Evolutionary conservation across 257 asterid species (phyloP), one percentile per base, ranked within the genome.

Genomic region (Capsicum chinense): DNA sequence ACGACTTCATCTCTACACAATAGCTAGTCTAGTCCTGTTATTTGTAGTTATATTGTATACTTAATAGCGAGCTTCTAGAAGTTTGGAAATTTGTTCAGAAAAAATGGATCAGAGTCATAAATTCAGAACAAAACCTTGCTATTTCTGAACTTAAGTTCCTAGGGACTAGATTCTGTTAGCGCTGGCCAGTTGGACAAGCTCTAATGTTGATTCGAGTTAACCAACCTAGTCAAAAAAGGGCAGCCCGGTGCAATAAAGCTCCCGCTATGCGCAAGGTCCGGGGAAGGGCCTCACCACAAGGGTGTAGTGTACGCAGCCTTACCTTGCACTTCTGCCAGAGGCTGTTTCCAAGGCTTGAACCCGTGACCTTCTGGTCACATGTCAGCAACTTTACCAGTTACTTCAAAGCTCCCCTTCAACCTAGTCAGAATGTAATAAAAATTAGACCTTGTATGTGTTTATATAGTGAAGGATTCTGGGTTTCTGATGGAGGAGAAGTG

Each of bases 401-500:
- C 33, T 26, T 1, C 33, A 26, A 26, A 1, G 33, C 33, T 26
- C 33, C 33, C 33, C 33, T 26, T 26, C 80, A 19, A 50, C 80
- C 19, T 48, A 6, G 1, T 74, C 60, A 74, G 48, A 74, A 19
- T 74, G 16, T 48, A 5, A 52, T 19, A 52, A 50, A 21, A 74
- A 50, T 19, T 74, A 48, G 60, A 50, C 81, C 7, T 50, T 76
- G 48, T 47, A 33, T 76, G 63, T 52, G 48, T 52, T 76, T 14
- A 13, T 26, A 76, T 50, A 12, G 47, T 76, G 81, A 76, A 13
- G 63, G 48, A 52, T 76, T 47, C 63, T 52, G 19, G 48, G 15
- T 76, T 50, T 26, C 60, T 74, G 81, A 74, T 52, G 81, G 42
- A 52, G 81, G 63, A 52, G 26, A 76, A 74, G 60, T 19, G 13